These are phyloP conservation scores for Ocimum tenuiflorum DNA, from an alignment of 257 asterid genomes.

Conservation along the genomic window DNA sequence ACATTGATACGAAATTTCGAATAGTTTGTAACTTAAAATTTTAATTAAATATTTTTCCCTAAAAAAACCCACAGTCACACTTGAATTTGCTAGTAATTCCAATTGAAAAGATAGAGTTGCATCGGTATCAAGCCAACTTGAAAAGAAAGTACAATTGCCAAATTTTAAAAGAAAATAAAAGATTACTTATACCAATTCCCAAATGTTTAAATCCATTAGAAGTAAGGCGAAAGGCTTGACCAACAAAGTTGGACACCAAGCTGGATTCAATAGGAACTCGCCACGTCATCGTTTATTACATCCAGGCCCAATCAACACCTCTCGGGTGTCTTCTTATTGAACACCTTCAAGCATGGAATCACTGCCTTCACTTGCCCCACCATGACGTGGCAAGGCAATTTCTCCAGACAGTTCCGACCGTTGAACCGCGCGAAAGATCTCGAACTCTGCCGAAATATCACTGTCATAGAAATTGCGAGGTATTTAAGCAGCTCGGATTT, in stretches of 20 bases:
- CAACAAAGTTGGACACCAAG: not conserved
- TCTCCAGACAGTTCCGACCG: conserved; percentile 34
- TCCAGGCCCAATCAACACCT: not conserved
- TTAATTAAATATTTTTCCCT: too few species aligned
- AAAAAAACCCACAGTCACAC: too few species aligned
- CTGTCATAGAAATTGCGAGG: not conserved
- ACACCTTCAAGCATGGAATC: not conserved
- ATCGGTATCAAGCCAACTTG: too few species aligned
- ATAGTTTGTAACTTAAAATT: too few species aligned
- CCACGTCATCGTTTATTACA: not conserved
- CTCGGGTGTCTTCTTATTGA: not conserved
- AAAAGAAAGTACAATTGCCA: too few species aligned
- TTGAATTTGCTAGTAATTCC: too few species aligned
- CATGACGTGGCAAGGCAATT: conserved; percentile 19
- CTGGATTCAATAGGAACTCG: not conserved
- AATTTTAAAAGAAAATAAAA: not conserved
- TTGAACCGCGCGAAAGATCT: conserved; percentile 54
- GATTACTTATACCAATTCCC: too few species aligned
- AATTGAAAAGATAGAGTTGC: too few species aligned
- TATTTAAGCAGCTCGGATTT: conserved; percentile 14
- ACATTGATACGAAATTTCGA: too few species aligned
- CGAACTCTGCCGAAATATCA: conserved; percentile 39
- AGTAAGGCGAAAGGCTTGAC: not conserved
- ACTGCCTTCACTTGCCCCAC: not conserved
- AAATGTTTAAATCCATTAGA: too few species aligned